Evolutionary conservation across 768 basidiomycete genomes (phyloP).

Genomic region (Lentinula raphanica): DNA sequence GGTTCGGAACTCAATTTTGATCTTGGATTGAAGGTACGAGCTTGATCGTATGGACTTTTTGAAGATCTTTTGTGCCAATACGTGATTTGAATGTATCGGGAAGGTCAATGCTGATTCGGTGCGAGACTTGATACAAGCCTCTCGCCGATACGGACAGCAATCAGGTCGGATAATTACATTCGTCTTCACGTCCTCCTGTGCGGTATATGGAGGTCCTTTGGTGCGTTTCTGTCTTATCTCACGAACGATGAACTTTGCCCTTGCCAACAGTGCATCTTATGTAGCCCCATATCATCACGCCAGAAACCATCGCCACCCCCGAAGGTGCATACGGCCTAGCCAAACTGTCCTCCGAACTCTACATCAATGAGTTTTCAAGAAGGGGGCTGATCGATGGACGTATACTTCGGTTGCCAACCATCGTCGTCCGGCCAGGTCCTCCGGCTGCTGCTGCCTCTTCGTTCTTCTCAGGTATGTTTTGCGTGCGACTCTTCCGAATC

Average conservation of each 20-base stretch:
- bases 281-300: constrained; percentile 39
- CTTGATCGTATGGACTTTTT: too few species aligned
- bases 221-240: constrained; percentile 18
- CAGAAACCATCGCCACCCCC: constrained; percentile 47
- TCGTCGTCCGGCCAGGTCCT: constrained; percentile 50
- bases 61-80: too few species aligned
- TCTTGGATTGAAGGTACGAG: constrained; percentile 45
- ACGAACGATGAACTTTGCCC: not conserved
- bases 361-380: constrained; percentile 57
- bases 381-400: constrained; percentile 55
- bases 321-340: constrained; percentile 54
- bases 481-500: not conserved
- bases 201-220: constrained; percentile 54
- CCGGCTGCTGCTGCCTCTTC: constrained; percentile 51
- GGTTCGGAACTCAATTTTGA: constrained; percentile 58
- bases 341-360: constrained; percentile 49
- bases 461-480: constrained; percentile 45
- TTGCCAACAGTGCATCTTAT: too few species aligned
- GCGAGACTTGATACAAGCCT: constrained; percentile 34
- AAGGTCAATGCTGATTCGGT: constrained; percentile 59
- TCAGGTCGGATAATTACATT: constrained; percentile 35
- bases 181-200: constrained; percentile 54
- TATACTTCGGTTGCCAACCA: constrained; percentile 55
- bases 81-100: too few species aligned
- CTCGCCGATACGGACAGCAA: constrained; percentile 23